phyloP scores from a whole-genome alignment of 345 rosid species.

The Eucalyptus erythrocorys region DNA sequence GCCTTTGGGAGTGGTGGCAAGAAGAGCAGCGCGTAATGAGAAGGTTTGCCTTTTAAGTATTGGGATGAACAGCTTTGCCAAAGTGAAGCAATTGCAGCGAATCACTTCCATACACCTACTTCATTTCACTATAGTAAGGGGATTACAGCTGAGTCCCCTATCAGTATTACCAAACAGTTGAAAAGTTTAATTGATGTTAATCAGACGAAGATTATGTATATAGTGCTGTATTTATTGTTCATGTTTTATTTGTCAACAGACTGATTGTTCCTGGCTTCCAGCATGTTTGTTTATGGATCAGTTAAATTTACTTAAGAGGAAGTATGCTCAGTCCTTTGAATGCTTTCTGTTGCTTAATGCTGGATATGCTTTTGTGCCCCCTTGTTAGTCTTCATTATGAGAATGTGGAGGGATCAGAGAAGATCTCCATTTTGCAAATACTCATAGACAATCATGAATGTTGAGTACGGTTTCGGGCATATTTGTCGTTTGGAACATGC shows the following conservation, averaged over 20 bases:
- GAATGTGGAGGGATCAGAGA: not conserved
- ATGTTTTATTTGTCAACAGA: not conserved
- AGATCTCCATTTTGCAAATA: not conserved
- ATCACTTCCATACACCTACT: not conserved
- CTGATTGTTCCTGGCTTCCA: not conserved
- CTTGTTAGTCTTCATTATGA: not conserved
- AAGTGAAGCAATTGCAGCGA: not conserved
- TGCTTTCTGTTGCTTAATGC: not conserved
- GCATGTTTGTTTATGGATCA: not conserved
- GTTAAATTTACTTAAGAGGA: not conserved
- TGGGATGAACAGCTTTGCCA: not conserved
- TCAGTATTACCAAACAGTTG: not conserved
- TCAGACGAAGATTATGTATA: not conserved
- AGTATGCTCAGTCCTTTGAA: not conserved
- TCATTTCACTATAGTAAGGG: not conserved
- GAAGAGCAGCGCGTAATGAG: constrained; percentile 28
- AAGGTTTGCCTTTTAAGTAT: not conserved
- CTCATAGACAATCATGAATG: not conserved
- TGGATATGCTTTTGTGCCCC: not conserved
- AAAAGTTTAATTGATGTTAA: not conserved
- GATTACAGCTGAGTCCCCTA: not conserved
- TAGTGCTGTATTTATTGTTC: not conserved
- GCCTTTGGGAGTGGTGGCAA: constrained; percentile 15
- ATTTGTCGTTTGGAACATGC: not conserved
- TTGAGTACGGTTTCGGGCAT: not conserved